phyloP scores from a whole-genome alignment of 2,329 filamentous ascomycete genomes.

The Hypocreales sp. region DNA sequence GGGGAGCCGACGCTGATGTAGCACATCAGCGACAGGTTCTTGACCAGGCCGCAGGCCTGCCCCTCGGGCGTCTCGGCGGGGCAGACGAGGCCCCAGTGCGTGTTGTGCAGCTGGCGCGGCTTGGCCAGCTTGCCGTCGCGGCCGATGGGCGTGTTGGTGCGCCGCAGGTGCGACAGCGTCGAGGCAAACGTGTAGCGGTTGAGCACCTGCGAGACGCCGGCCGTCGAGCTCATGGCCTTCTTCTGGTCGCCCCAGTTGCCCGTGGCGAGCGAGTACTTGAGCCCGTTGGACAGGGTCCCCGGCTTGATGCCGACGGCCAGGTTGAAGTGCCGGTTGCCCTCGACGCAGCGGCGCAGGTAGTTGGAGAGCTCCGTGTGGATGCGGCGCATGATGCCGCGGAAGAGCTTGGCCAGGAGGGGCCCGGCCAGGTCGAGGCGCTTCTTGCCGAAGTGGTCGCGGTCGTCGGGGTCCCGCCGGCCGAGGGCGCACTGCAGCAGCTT shows the following conservation, averaged over 20 bases:
- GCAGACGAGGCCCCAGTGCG: slow-evolving; percentile 95
- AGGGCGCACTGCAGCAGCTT: slow-evolving; percentile 85
- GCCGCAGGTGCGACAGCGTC: slow-evolving; percentile 86
- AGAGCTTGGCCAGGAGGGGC: slow-evolving; percentile 87
- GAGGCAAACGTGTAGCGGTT: slow-evolving; percentile 97
- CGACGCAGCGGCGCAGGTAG: slow-evolving; percentile 84
- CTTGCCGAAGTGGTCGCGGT: slow-evolving; percentile 98
- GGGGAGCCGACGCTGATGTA: slow-evolving; percentile 93
- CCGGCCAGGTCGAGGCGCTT: slow-evolving; percentile 94
- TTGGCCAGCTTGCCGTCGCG: slow-evolving; percentile 97
- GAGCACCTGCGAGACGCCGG: slow-evolving; percentile 93
- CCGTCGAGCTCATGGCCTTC: slow-evolving; percentile 88
- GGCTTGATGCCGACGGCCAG: slow-evolving; percentile 82
- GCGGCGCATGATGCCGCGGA: slow-evolving; percentile 80
- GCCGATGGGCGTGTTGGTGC: slow-evolving; percentile 95
- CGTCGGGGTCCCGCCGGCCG: slow-evolving; percentile 84
- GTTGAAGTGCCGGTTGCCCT: slow-evolving; percentile 79
- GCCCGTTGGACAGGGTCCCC: slow-evolving; percentile 76
- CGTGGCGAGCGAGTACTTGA: slow-evolving; percentile 94
- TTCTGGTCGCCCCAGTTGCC: slow-evolving; percentile 99
- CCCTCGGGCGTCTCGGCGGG: slow-evolving; percentile 96
- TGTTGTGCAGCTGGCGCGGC: slow-evolving; percentile 94
- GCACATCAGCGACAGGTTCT: slow-evolving; percentile 96
- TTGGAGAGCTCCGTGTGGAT: slow-evolving; percentile 82
- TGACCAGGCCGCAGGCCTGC: slow-evolving; percentile 94